These are phyloP conservation scores for Corymbia citriodora DNA, from an alignment of 441 rosid genomes.

Conservation along the genomic window DNA sequence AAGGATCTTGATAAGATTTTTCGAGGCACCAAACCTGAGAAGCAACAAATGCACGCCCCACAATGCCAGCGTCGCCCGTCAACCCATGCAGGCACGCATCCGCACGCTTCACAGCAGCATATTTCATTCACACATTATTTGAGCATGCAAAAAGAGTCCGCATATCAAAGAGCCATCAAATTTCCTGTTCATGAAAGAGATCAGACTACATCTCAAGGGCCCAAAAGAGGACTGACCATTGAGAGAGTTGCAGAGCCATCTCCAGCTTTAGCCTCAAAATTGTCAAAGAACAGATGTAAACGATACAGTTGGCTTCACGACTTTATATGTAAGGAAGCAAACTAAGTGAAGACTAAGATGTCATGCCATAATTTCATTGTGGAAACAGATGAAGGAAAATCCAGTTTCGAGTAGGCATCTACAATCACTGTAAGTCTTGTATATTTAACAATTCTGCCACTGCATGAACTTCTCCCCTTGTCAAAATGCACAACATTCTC, in stretches of 20 bases:
- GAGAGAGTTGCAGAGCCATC: slow-evolving; percentile 92
- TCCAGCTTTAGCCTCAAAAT: slow-evolving; percentile 85
- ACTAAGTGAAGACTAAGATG: not conserved
- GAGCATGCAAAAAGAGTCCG: not conserved
- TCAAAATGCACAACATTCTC: not conserved
- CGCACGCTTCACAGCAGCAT: slow-evolving; percentile 89
- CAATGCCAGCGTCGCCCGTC: slow-evolving; percentile 33
- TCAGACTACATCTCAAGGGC: not conserved
- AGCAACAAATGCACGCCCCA: slow-evolving; percentile 59
- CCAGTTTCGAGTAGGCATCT: not conserved
- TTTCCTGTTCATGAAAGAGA: not conserved
- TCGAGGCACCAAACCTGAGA: not conserved
- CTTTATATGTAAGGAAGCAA: not conserved
- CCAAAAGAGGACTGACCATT: slow-evolving; percentile 48
- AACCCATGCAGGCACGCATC: slow-evolving; percentile 78
- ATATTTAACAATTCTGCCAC: not conserved
- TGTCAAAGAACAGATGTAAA: not conserved
- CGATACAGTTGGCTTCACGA: not conserved
- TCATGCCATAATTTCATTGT: not conserved
- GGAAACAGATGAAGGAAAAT: not conserved
- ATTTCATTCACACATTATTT: not conserved
- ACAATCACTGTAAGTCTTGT: not conserved
- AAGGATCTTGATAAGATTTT: not conserved
- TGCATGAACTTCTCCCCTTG: not conserved
- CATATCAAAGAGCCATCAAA: not conserved